A percentile compares a stretch with the other conserved stretches of the same genome.
Conservation (phyloP, 805 yeast genomes). For the Debaryomyces prosopidis region DNA sequence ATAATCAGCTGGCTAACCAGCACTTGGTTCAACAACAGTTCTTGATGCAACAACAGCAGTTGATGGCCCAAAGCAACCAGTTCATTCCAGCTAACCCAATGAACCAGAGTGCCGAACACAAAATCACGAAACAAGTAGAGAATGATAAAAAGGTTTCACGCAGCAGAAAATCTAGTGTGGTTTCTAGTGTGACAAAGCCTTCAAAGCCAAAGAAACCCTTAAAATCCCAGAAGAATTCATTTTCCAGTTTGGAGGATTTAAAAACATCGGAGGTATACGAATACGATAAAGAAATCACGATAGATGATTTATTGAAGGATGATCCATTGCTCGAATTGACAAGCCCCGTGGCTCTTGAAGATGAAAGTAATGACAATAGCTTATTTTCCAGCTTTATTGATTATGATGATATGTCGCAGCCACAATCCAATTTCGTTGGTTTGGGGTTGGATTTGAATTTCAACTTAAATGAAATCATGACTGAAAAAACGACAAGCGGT, state of each 20-base stretch:
- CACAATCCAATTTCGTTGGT: not conserved
- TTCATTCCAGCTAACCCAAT: not conserved
- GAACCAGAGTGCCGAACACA: not conserved
- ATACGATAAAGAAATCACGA: slow-evolving; percentile 7
- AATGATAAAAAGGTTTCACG: not conserved
- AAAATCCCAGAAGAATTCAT: not conserved
- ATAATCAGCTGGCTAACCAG: not conserved
- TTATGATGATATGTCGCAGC: not conserved
- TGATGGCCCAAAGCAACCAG: not conserved
- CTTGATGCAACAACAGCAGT: not conserved
- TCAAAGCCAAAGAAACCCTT: not conserved
- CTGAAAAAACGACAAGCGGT: not conserved
- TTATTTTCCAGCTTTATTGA: not conserved
- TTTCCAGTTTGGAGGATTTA: not conserved
- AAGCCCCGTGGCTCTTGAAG: slow-evolving; percentile 1
- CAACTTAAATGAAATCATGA: not conserved
- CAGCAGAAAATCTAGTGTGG: not conserved
- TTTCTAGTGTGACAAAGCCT: not conserved
- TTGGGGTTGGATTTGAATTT: slow-evolving; percentile 1
- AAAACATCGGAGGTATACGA: not conserved
- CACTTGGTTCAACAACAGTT: not conserved
- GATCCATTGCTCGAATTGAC: slow-evolving; percentile 13
- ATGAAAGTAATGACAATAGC: slow-evolving; percentile 1
- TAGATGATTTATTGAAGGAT: slow-evolving; percentile 15
- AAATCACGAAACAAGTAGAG: not conserved